Conservation (phyloP, 2,329 filamentous ascomycete species). For the Pseudonectria buxi region DNA sequence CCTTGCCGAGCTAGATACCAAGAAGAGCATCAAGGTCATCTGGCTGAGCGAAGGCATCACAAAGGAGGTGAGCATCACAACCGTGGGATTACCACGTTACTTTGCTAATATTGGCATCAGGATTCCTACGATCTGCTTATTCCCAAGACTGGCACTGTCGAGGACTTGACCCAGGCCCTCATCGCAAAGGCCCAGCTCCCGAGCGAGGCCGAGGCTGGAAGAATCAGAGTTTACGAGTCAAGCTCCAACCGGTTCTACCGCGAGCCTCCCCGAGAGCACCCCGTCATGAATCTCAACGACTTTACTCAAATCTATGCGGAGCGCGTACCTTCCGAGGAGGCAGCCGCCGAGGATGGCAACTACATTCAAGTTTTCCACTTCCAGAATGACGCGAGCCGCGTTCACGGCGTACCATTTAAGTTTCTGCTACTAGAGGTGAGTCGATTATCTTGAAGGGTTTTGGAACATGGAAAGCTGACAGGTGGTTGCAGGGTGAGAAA, state of each 20-base stretch:
- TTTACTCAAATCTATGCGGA: constrained; percentile 79
- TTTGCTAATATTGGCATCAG: constrained; percentile 30
- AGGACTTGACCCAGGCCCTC: constrained; percentile 69
- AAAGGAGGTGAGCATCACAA: constrained; percentile 62
- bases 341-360: constrained; percentile 48
- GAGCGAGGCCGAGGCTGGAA: constrained; percentile 61
- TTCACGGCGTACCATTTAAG: constrained; percentile 85
- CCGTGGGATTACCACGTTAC: background rate
- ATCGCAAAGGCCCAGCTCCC: constrained; percentile 75
- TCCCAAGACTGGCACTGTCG: constrained; percentile 73
- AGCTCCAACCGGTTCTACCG: constrained; percentile 80
- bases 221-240: constrained; percentile 75
- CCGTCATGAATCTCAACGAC: constrained; percentile 78
- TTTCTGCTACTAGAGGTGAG: constrained; percentile 76
- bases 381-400: constrained; percentile 77
- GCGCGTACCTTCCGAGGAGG: constrained; percentile 66
- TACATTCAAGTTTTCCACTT: constrained; percentile 84
- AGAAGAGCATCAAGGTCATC: constrained; percentile 76
- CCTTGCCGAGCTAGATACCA: constrained; percentile 84
- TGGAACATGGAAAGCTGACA: constrained; percentile 4
- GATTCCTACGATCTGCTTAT: constrained; percentile 79
- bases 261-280: constrained; percentile 61
- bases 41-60: constrained; percentile 85
- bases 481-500: constrained; percentile 58
- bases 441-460: constrained; percentile 3